These are phyloP conservation scores for Aspergillus asperescens DNA, from an alignment of 495 filamentous ascomycete species.

Conservation along the genomic window DNA sequence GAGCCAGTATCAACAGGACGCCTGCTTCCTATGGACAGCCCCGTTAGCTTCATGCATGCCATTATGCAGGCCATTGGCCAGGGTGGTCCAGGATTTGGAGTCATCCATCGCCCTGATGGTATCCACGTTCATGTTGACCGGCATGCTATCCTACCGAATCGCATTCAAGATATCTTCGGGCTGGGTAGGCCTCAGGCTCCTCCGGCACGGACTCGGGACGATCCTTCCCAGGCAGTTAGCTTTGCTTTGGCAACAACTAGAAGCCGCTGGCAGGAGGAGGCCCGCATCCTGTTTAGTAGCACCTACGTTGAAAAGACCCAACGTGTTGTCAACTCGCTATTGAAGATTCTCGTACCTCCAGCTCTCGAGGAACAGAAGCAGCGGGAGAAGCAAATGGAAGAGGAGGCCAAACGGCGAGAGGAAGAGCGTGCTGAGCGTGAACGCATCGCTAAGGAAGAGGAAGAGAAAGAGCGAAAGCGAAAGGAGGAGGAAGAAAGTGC, in stretches of 20 bases:
- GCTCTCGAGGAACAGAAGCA: conserved; percentile 73
- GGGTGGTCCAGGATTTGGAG: conserved; percentile 45
- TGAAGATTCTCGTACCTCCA: conserved; percentile 72
- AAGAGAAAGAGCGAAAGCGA: conserved; percentile 51
- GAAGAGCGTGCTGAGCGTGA: conserved; percentile 47
- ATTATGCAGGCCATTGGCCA: conserved; percentile 55
- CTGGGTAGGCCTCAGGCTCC: conserved; percentile 42
- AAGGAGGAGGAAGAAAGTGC: conserved; percentile 63
- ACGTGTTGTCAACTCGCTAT: conserved; percentile 64
- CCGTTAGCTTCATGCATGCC: conserved; percentile 57
- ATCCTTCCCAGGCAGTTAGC: conserved; percentile 59
- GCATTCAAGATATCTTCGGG: conserved; percentile 54
- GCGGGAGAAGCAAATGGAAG: conserved; percentile 45
- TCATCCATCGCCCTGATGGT: conserved; percentile 54
- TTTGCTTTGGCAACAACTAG: conserved; percentile 66
- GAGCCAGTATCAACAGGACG: conserved; percentile 43
- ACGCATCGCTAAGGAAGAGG: conserved; percentile 54
- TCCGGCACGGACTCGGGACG: conserved; percentile 45
- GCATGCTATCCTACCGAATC: conserved; percentile 47
- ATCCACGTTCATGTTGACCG: conserved; percentile 54
- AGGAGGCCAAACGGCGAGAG: conserved; percentile 44
- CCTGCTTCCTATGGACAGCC: conserved; percentile 53
- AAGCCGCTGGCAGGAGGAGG: conserved; percentile 85
- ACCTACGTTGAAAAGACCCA: conserved; percentile 64
- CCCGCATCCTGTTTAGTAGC: conserved; percentile 73